Conservation (phyloP, 257 asterid genomes). For the Cynanchum wilfordii region DNA sequence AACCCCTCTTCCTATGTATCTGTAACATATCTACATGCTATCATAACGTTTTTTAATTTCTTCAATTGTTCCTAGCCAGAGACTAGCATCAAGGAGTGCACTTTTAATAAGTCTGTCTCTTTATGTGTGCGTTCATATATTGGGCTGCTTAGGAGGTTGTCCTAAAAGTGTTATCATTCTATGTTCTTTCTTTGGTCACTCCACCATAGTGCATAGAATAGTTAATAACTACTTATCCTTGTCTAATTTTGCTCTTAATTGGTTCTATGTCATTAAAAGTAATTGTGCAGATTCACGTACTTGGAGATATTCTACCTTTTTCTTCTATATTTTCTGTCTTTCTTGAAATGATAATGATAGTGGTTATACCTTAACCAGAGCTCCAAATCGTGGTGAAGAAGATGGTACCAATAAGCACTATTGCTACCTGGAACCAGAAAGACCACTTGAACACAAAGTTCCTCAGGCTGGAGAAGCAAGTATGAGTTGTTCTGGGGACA, state of each 20-base stretch:
- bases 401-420: conserved; percentile 31
- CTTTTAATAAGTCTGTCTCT: neutral
- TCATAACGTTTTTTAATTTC: neutral
- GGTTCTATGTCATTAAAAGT: neutral
- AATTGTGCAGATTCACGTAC: neutral
- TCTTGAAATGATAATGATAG: neutral
- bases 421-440: conserved; percentile 26
- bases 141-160: neutral
- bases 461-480: conserved; percentile 35
- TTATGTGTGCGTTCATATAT: neutral
- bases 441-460: conserved; percentile 24
- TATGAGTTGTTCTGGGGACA: conserved; percentile 51
- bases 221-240: neutral
- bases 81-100: neutral
- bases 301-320: neutral
- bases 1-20: neutral
- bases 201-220: neutral
- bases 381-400: conserved; percentile 32
- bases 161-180: neutral
- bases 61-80: neutral
- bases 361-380: conserved; percentile 32
- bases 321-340: conserved; percentile 1
- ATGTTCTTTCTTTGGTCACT: neutral
- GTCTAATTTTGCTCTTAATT: neutral
- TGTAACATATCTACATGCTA: too few relatives aligned